Conservation (phyloP, 371 early-diverging fungal genomes). For the Actinomortierella wolfii region DNA sequence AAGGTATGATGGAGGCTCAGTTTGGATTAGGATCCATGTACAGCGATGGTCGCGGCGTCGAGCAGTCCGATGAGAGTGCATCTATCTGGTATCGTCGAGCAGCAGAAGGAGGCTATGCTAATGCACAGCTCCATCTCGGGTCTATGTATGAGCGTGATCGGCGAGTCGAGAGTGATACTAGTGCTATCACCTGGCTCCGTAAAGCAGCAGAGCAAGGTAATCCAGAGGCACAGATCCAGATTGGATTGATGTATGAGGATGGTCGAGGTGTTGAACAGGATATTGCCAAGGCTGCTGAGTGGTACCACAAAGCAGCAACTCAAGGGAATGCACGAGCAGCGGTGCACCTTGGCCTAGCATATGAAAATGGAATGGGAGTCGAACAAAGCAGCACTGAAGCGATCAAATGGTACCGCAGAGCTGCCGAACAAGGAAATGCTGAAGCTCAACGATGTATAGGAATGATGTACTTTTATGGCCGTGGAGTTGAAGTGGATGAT, state of each 20-base stretch:
- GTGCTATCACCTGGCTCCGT: slow-evolving; percentile 77
- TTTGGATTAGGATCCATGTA: too few relatives aligned
- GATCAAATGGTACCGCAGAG: slow-evolving; percentile 75
- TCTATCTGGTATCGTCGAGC: too few relatives aligned
- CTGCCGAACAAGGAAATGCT: slow-evolving; percentile 71
- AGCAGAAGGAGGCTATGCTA: slow-evolving; percentile 55
- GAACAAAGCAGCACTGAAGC: slow-evolving; percentile 65
- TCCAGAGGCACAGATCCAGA: slow-evolving; percentile 77
- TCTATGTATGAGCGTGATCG: too few relatives aligned
- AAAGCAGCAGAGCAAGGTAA: slow-evolving; percentile 76
- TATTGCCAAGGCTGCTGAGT: slow-evolving; percentile 67
- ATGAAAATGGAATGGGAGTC: slow-evolving; percentile 76
- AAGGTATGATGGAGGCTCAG: too few relatives aligned
- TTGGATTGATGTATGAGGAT: slow-evolving; percentile 85
- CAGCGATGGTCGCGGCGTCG: too few relatives aligned
- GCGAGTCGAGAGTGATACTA: too few relatives aligned
- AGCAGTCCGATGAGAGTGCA: too few relatives aligned
- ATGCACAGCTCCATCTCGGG: too few relatives aligned
- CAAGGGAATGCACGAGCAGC: slow-evolving; percentile 82
- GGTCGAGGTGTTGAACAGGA: slow-evolving; percentile 78
- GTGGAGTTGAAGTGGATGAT: slow-evolving; percentile 69
- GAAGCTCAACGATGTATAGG: slow-evolving; percentile 85
- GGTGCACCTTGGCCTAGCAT: slow-evolving; percentile 79
- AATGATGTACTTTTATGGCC: slow-evolving; percentile 84
- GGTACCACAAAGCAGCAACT: slow-evolving; percentile 74